Evolutionary conservation across 2,329 filamentous ascomycete genomes (phyloP), one percentile per base, ranked within the genome.

Genomic region (Huntiella moniliformis): DNA sequence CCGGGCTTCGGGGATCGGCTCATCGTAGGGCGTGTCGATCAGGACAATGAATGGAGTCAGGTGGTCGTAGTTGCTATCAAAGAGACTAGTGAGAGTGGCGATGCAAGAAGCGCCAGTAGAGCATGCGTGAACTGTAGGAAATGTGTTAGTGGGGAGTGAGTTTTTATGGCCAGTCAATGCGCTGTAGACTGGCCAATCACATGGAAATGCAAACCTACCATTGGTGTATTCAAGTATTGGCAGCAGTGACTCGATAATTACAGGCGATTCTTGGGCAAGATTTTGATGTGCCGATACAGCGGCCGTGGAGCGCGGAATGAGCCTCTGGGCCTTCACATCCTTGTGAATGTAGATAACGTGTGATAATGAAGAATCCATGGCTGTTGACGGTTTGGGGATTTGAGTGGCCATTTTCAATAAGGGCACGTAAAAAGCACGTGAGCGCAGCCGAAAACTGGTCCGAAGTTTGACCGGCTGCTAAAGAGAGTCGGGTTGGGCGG

Each of bases 261-360:
- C 59, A 31, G 61, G 60, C 11, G 56, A 53, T 46, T 65, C 62
- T 22, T 55, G 54, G 55, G 13, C 41, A 17, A 60, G 59, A 48
- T 60, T 58, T 34, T 52, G 50, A 15, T 48, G 46, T 45, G 48
- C 46, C 38, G 54, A 51, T 35, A 53, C 52, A 36, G 54, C 52
- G 34, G 52, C 51, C 35, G 53, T 48, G 41, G 42, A 50, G 15
- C 41, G 45, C 52, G 53, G 56, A 36, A 72, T 57, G 43, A 65
- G 56, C 47, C 67, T 62, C 54, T 72, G 65, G 50, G 65, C 58
- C 53, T 60, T 61, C 51, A 71, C 65, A 50, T 64, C 61, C 55
- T 68, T 68, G 60, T 74, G 70, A 54, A 76, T 70, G 53, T 75
- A 77, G 51, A 77, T 70, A 53, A 76, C 66, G 57, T 74, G 70